Percentiles rank a stretch among this genome's conserved stretches.
phyloP scores from a whole-genome alignment of 2,329 filamentous ascomycete genomes.

The Cladosporium sp. region DNA sequence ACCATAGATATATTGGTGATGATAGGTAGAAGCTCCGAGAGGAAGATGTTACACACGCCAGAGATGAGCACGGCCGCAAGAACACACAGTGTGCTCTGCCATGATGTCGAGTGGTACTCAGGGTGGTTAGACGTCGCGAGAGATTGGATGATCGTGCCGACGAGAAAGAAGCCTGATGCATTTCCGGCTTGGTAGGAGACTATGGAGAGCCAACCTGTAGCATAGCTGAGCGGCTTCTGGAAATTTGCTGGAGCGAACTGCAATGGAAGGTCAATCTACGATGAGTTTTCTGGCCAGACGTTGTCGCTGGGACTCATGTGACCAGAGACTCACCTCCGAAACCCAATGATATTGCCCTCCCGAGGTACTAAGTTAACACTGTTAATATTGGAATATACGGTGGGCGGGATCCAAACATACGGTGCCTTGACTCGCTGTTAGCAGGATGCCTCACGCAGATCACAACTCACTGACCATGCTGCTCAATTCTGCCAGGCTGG shows the following conservation, averaged over 20 bases:
- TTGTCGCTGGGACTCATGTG: not conserved
- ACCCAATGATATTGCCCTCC: slow-evolving; percentile 29
- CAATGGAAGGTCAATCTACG: not conserved
- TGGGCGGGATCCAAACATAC: not conserved
- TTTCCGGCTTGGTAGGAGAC: slow-evolving; percentile 4
- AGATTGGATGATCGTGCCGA: slow-evolving; percentile 6
- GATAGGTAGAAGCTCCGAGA: slow-evolving; percentile 35
- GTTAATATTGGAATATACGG: not conserved
- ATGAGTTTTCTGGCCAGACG: not conserved
- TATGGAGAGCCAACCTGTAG: slow-evolving; percentile 22
- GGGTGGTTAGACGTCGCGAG: not conserved
- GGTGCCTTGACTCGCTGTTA: not conserved
- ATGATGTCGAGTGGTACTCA: slow-evolving; percentile 2
- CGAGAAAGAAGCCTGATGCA: slow-evolving; percentile 2
- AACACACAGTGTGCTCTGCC: slow-evolving; percentile 30
- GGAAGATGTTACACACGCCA: slow-evolving; percentile 39
- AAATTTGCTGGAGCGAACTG: slow-evolving; percentile 28
- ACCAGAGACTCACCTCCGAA: slow-evolving; percentile 25
- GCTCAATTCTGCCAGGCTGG: slow-evolving; percentile 6
- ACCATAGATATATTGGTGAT: slow-evolving; percentile 37
- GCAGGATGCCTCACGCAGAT: not conserved
- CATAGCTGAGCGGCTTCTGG: slow-evolving; percentile 29
- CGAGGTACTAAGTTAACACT: slow-evolving; percentile 23
- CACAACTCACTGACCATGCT: slow-evolving; percentile 7
- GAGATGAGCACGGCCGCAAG: slow-evolving; percentile 32